Conservation (phyloP, 192 early-diverging fungal genomes). For the Coemansia sp. region DNA sequence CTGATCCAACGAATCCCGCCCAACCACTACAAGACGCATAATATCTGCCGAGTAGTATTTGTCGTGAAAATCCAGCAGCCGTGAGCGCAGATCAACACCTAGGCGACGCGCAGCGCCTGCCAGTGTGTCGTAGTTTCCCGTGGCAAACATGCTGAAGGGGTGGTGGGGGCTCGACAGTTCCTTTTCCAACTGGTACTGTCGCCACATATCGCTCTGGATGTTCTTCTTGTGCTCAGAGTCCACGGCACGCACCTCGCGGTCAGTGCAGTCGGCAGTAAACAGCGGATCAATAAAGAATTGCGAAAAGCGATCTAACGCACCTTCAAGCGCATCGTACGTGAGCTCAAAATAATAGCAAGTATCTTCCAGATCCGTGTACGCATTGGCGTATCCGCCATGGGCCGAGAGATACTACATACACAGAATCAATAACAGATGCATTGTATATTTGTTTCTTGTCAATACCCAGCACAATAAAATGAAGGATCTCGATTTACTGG, state of each 20-base stretch:
- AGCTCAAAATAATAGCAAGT: constrained; percentile 55
- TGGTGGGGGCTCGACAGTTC: constrained; percentile 72
- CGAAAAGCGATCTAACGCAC: constrained; percentile 74
- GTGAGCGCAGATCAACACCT: constrained; percentile 79
- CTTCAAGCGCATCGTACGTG: constrained; percentile 58
- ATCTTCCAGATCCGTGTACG: constrained; percentile 51
- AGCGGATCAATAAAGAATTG: constrained; percentile 94
- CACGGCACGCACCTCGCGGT: constrained; percentile 91
- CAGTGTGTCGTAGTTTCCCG: constrained; percentile 87
- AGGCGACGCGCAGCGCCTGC: constrained; percentile 54
- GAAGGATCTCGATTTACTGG: not conserved
- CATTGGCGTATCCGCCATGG: constrained; percentile 52
- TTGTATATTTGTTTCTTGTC: not conserved
- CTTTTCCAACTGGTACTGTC: constrained; percentile 85
- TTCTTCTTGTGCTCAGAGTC: constrained; percentile 98
- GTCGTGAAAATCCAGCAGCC: constrained; percentile 83
- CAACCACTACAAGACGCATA: constrained; percentile 89
- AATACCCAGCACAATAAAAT: not conserved
- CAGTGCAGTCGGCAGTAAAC: constrained; percentile 83
- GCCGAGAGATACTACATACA: constrained; percentile 33
- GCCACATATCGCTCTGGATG: constrained; percentile 87
- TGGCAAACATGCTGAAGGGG: constrained; percentile 88
- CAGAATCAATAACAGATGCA: not conserved
- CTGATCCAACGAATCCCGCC: constrained; percentile 82
- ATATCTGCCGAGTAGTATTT: constrained; percentile 94